These are phyloP conservation scores for Petunia secreta DNA, from an alignment of 257 asterid genomes.

Conservation along the genomic window DNA sequence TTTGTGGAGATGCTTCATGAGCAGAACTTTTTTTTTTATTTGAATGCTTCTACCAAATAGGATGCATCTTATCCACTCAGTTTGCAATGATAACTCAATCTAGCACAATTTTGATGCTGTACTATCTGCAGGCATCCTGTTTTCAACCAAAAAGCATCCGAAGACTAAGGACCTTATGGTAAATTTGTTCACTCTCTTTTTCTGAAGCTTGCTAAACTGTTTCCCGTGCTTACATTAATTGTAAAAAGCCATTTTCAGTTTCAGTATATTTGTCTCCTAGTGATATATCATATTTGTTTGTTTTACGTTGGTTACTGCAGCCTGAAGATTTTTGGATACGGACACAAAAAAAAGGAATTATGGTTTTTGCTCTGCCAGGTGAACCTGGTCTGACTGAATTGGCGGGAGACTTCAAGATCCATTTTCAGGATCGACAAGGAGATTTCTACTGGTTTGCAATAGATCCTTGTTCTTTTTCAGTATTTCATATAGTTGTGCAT, in stretches of 20 bases:
- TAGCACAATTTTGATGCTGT: constrained; percentile 27
- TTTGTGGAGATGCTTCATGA: not conserved
- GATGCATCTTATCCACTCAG: constrained; percentile 10
- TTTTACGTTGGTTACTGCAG: constrained; percentile 45
- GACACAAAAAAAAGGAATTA: constrained; percentile 78
- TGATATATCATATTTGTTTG: not conserved
- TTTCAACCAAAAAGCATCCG: constrained; percentile 87
- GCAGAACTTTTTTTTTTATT: not conserved
- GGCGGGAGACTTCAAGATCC: constrained; percentile 88
- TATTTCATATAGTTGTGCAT: constrained; percentile 14
- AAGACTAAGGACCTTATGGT: constrained; percentile 95
- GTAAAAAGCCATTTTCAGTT: not conserved
- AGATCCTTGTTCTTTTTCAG: constrained; percentile 29
- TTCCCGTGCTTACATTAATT: constrained; percentile 1
- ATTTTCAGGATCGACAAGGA: constrained; percentile 95
- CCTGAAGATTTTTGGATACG: constrained; percentile 98
- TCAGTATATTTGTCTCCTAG: not conserved
- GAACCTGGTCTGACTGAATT: constrained; percentile 94
- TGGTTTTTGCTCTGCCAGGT: constrained; percentile 95
- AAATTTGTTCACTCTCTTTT: constrained; percentile 36
- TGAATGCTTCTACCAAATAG: not conserved
- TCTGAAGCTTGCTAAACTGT: not conserved
- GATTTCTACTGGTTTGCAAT: constrained; percentile 86
- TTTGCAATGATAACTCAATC: constrained; percentile 27
- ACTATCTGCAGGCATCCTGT: constrained; percentile 67